Percentiles rank a stretch among this genome's conserved stretches.
These are phyloP conservation scores for Aspergillus baeticus DNA, from an alignment of 495 filamentous ascomycete genomes.

Conservation along the genomic window DNA sequence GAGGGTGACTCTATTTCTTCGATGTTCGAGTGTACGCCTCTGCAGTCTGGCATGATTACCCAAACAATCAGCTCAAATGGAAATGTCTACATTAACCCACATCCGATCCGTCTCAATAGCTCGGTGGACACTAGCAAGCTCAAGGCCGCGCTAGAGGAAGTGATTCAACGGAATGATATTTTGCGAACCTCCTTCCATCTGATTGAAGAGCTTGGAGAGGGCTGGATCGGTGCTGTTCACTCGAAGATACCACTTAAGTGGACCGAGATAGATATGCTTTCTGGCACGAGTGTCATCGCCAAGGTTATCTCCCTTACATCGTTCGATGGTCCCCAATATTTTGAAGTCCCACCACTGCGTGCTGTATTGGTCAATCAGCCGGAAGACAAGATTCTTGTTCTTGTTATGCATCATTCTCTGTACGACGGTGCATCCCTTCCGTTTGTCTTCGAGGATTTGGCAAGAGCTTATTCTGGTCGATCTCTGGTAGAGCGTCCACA, in stretches of 20 bases:
- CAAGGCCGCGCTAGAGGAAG: constrained; percentile 41
- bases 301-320: constrained; percentile 12
- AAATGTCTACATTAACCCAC: constrained; percentile 65
- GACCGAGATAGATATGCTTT: constrained; percentile 19
- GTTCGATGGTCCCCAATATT: constrained; percentile 18
- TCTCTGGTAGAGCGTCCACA: constrained; percentile 16
- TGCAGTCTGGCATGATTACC: constrained; percentile 76
- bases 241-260: constrained; percentile 18
- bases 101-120: constrained; percentile 50
- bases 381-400: constrained; percentile 25
- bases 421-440: constrained; percentile 84
- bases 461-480: constrained; percentile 30
- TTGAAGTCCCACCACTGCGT: constrained; percentile 20
- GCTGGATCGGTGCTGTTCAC: constrained; percentile 28
- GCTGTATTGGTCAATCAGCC: constrained; percentile 21
- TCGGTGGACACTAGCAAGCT: constrained; percentile 42
- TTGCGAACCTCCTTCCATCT: constrained; percentile 61
- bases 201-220: constrained; percentile 18
- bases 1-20: constrained; percentile 65
- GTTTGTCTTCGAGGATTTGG: constrained; percentile 62
- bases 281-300: constrained; percentile 12
- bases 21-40: constrained; percentile 67
- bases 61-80: constrained; percentile 51
- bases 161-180: constrained; percentile 50
- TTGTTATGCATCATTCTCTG: constrained; percentile 72